Evolutionary conservation across 495 filamentous ascomycete species (phyloP).

Genomic region (Annulohypoxylon maeteangense): DNA sequence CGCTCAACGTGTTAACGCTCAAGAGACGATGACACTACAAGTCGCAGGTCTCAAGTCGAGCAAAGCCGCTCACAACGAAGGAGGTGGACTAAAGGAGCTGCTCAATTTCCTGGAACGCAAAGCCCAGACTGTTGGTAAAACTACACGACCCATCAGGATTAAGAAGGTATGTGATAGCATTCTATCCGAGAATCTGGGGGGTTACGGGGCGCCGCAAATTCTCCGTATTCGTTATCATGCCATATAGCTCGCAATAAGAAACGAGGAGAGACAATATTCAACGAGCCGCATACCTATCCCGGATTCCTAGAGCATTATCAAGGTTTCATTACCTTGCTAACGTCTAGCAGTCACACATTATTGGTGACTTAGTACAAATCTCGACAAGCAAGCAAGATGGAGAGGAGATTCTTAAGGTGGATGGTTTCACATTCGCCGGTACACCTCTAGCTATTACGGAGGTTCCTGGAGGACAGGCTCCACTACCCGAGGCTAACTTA

Average conservation of each 20-base stretch:
- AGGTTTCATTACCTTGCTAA: constrained; percentile 73
- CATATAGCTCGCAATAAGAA: constrained; percentile 57
- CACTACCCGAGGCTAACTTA: constrained; percentile 34
- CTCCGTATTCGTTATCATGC: constrained; percentile 62
- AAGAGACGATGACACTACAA: constrained; percentile 55
- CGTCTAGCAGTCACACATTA: constrained; percentile 73
- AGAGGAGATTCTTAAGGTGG: constrained; percentile 68
- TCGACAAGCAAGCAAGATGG: constrained; percentile 71
- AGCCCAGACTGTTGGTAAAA: constrained; percentile 65
- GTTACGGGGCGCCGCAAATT: constrained; percentile 52
- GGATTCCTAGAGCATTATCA: constrained; percentile 58
- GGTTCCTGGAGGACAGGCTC: constrained; percentile 45
- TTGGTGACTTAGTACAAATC: constrained; percentile 75
- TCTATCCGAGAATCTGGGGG: constrained; percentile 52
- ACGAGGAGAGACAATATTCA: constrained; percentile 57
- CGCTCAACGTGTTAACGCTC: constrained; percentile 23
- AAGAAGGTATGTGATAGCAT: constrained; percentile 81
- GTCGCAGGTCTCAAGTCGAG: constrained; percentile 79
- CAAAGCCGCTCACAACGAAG: constrained; percentile 74
- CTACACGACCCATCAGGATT: constrained; percentile 69
- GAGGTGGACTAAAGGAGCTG: constrained; percentile 76
- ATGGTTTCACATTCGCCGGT: constrained; percentile 73
- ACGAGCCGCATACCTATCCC: constrained; percentile 49
- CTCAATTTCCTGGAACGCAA: constrained; percentile 86
- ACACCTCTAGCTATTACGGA: constrained; percentile 64